A percentile compares a stretch with the other conserved stretches of the same genome.
These are phyloP conservation scores for Pinus albicaulis DNA, from an alignment of 75 land plant species.

Conservation along the genomic window DNA sequence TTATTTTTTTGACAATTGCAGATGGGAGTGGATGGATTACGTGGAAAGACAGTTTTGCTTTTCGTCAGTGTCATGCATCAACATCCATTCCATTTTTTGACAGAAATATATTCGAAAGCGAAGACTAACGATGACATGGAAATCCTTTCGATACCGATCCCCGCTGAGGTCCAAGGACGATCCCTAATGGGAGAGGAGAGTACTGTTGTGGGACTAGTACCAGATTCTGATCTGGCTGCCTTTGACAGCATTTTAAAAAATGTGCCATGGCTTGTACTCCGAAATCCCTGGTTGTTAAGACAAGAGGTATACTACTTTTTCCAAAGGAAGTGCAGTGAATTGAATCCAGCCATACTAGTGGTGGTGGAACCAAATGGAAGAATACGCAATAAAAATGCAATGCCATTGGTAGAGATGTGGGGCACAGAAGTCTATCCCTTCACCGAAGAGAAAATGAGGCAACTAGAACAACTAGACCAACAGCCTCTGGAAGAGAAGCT, in stretches of 20 bases:
- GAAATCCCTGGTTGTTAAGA: not conserved
- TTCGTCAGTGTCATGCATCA: not conserved
- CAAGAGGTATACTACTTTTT: not conserved
- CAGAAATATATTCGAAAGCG: not conserved
- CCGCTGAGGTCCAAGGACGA: not conserved
- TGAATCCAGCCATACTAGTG: not conserved
- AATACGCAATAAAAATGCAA: not conserved
- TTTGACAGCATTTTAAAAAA: not conserved
- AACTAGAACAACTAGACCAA: too few species aligned
- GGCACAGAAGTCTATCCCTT: not conserved
- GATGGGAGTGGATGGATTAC: not conserved
- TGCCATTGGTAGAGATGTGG: not conserved
- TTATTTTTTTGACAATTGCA: not conserved
- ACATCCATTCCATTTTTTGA: not conserved
- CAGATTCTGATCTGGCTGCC: not conserved
- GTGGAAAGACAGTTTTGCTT: not conserved
- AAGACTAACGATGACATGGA: not conserved
- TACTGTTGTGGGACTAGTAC: not conserved
- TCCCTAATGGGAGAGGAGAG: not conserved
- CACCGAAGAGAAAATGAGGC: not conserved
- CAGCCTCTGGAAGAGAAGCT: too few species aligned
- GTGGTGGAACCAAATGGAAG: not conserved
- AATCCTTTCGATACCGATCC: not conserved
- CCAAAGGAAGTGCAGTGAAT: not conserved
- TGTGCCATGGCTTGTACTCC: not conserved